Evolutionary conservation across 768 basidiomycete species (phyloP), one percentile per base, ranked within the genome.

Genomic region (Auriscalpium orientale): DNA sequence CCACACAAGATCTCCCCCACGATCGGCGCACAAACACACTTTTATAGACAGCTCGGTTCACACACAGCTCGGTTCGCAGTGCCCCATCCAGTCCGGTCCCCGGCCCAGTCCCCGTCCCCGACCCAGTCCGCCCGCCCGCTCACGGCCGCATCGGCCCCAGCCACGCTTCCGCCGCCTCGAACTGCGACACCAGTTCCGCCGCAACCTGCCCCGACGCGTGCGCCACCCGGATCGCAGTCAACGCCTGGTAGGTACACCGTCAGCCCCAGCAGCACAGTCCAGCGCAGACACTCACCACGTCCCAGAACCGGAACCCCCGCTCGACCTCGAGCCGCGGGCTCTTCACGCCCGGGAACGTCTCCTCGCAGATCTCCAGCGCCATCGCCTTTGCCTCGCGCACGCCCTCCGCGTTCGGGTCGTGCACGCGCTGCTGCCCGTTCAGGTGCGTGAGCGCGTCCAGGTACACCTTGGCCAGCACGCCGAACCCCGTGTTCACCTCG

Each of bases 231-330:
- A 98, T 91, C 70, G 92, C 92, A 55, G 82, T 80, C 71, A 97
- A 80, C 66, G 89, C 82, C 88, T 91, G 73, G n/a, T 56, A 57
- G 49, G 55, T 44, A 18, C 56, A 43, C 28, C 28, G 28, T 28
- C 28, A 28, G 28, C 28, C 28, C 28, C 28, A 7, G 4, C 28
- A 18, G 20, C 37, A 11, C 43, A 28, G 51, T n/a, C 33, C 47
- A 35, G 28, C 34, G 34, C 36, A 49, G 18, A 48, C 12, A 82
- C 93, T 74, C 67, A 97, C 95, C 71, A 95, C 80, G 69, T 98
- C 93, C 95, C 95, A 99, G 78, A 98, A 99, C 66, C 95, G 79
- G 78, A 99, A 98, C 7, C 95, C 95, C 50, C 95, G 76, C 71
- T 97, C 93, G 56, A 99, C 89, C 77, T 98, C 95, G 58, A 75